Conservation (phyloP, 768 basidiomycete genomes). For the Agrocybe praecox region DNA sequence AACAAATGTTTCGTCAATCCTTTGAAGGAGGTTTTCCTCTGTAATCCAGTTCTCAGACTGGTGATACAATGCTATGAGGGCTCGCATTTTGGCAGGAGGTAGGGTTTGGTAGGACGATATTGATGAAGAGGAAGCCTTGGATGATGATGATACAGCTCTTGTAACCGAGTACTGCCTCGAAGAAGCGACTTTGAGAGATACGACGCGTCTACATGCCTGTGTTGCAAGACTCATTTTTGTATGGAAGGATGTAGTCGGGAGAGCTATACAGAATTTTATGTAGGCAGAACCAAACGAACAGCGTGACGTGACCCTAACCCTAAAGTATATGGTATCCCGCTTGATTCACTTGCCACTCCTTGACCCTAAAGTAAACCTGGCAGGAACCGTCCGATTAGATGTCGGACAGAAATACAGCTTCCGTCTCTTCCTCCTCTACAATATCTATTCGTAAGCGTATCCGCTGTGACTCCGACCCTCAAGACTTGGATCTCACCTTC, state of each 20-base stretch:
- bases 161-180: conserved; percentile 11
- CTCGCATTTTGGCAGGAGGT: conserved; percentile 63
- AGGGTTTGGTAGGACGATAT: conserved; percentile 36
- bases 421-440: not conserved
- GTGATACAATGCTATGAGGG: conserved; percentile 79
- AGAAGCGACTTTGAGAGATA: conserved; percentile 8
- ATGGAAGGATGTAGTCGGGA: not conserved
- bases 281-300: not conserved
- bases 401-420: not conserved
- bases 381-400: not conserved
- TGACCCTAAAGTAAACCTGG: not conserved
- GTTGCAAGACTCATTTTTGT: conserved; percentile 18
- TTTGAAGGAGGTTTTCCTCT: conserved; percentile 61
- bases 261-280: not conserved
- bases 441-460: not conserved
- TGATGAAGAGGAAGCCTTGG: conserved; percentile 19
- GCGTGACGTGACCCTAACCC: conserved; percentile 2
- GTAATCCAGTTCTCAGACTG: conserved; percentile 73
- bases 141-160: conserved; percentile 13
- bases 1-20: conserved; percentile 68
- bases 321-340: not conserved
- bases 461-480: not conserved
- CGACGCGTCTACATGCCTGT: conserved; percentile 14
- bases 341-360: not conserved
- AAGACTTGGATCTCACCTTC: not conserved